Percentiles rank a stretch among this genome's conserved stretches.
These are phyloP conservation scores for Crepidotus variabilis DNA, from an alignment of 768 basidiomycete genomes.

Conservation along the genomic window DNA sequence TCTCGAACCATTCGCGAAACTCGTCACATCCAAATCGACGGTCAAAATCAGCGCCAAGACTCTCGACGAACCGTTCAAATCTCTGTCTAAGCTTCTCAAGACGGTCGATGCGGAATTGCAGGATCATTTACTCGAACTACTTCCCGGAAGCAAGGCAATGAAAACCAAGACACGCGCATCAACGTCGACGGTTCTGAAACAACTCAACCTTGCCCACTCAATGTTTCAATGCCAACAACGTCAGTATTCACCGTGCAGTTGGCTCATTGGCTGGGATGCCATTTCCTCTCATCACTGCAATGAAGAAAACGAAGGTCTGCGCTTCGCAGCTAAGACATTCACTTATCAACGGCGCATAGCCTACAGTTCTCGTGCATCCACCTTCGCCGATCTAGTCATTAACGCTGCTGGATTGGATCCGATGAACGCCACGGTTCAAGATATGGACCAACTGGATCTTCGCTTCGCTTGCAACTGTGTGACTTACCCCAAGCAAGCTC, in stretches of 20 bases:
- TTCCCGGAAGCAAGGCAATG: not conserved
- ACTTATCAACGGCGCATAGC: not conserved
- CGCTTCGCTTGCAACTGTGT: constrained; percentile 9
- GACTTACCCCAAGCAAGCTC: not conserved
- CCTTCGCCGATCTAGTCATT: not conserved
- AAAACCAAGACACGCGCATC: not conserved
- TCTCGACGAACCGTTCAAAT: constrained; percentile 1
- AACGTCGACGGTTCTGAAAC: not conserved
- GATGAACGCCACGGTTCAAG: not conserved
- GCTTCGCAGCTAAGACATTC: not conserved
- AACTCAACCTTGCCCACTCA: not conserved
- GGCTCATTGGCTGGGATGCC: not conserved
- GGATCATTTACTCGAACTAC: not conserved
- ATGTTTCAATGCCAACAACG: not conserved
- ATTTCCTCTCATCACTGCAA: not conserved
- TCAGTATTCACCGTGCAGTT: not conserved
- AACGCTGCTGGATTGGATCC: constrained; percentile 5
- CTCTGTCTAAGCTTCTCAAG: constrained; percentile 1
- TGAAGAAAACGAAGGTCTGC: not conserved
- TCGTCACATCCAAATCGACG: not conserved
- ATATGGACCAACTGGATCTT: constrained; percentile 11
- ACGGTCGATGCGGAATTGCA: not conserved
- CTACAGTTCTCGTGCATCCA: constrained; percentile 1
- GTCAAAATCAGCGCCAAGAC: not conserved
- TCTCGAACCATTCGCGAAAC: constrained; percentile 3